A percentile compares a stretch with the other conserved stretches of the same genome.
phyloP scores from a whole-genome alignment of 1,284 basidiomycete species.

The Leucocoprinus gongylophorus region DNA sequence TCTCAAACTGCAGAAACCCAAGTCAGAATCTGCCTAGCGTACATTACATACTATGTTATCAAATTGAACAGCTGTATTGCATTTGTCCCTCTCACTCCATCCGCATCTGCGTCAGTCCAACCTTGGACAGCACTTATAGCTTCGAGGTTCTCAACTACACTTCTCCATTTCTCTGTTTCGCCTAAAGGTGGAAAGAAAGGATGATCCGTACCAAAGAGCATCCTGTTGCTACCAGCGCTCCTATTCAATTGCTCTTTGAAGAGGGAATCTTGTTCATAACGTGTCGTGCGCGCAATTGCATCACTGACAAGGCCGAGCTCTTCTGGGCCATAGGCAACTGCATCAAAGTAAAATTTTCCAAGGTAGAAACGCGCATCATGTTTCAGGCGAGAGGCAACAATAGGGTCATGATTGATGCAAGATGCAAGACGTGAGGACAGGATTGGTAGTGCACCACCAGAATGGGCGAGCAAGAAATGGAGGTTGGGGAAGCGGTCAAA shows the following conservation, averaged over 20 bases:
- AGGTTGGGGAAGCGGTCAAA: slow-evolving; percentile 72
- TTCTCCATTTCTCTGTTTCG: slow-evolving; percentile 67
- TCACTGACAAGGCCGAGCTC: slow-evolving; percentile 73
- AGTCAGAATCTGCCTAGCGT: slow-evolving; percentile 10
- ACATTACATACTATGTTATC: background rate
- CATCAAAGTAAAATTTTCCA: slow-evolving; percentile 74
- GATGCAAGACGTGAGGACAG: slow-evolving; percentile 77
- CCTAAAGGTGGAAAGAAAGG: slow-evolving; percentile 83
- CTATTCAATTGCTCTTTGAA: slow-evolving; percentile 20
- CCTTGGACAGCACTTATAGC: slow-evolving; percentile 61
- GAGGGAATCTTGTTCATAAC: slow-evolving; percentile 39
- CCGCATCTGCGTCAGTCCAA: slow-evolving; percentile 57
- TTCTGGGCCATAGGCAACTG: slow-evolving; percentile 78
- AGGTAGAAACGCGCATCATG: slow-evolving; percentile 83
- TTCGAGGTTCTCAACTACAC: slow-evolving; percentile 75
- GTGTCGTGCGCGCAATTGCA: slow-evolving; percentile 53
- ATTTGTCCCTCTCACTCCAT: slow-evolving; percentile 62
- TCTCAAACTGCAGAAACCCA: slow-evolving; percentile 80
- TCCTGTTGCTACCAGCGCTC: slow-evolving; percentile 44
- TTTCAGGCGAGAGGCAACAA: slow-evolving; percentile 63
- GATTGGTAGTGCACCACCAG: slow-evolving; percentile 74
- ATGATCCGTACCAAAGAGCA: slow-evolving; percentile 84
- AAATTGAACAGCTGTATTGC: slow-evolving; percentile 62
- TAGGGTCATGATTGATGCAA: slow-evolving; percentile 78
- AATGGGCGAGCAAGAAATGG: slow-evolving; percentile 75